Conservation (phyloP, 2,329 filamentous ascomycete genomes). For the Stagonosporopsis vannaccii region DNA sequence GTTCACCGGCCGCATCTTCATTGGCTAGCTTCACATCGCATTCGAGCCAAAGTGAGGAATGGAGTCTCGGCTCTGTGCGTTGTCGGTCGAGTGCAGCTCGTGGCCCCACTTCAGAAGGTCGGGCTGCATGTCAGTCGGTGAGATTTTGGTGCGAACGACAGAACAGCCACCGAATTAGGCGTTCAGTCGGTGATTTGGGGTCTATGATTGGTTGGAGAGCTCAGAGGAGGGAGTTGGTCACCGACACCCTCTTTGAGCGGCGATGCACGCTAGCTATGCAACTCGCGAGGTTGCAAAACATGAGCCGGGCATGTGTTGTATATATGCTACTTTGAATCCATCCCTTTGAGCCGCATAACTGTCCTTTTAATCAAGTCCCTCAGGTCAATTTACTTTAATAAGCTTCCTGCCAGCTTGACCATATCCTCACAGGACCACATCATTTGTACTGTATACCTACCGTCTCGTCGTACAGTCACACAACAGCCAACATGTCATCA, state of each 20-base stretch:
- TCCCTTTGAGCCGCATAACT: constrained; percentile 37
- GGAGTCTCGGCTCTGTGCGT: constrained; percentile 41
- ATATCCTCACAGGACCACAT: not conserved
- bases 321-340: constrained; percentile 26
- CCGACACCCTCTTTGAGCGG: constrained; percentile 19
- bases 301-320: constrained; percentile 16
- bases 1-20: constrained; percentile 19
- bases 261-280: constrained; percentile 7
- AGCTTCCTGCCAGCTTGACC: not conserved
- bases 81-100: constrained; percentile 37
- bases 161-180: constrained; percentile 12
- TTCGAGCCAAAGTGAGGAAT: constrained; percentile 27
- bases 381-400: constrained; percentile 17
- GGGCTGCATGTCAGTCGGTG: constrained; percentile 40
- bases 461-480: not conserved
- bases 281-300: constrained; percentile 21
- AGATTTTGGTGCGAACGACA: constrained; percentile 26
- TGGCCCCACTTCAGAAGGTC: constrained; percentile 31
- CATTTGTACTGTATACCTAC: not conserved
- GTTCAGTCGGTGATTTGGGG: constrained; percentile 15
- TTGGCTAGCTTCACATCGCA: constrained; percentile 35
- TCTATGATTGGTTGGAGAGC: constrained; percentile 21
- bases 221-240: constrained; percentile 15
- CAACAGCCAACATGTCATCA: constrained; percentile 31
- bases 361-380: constrained; percentile 9